Base-by-base conservation (phyloP, 163 green algal species). In the Scenedesmus sp. region DNA sequence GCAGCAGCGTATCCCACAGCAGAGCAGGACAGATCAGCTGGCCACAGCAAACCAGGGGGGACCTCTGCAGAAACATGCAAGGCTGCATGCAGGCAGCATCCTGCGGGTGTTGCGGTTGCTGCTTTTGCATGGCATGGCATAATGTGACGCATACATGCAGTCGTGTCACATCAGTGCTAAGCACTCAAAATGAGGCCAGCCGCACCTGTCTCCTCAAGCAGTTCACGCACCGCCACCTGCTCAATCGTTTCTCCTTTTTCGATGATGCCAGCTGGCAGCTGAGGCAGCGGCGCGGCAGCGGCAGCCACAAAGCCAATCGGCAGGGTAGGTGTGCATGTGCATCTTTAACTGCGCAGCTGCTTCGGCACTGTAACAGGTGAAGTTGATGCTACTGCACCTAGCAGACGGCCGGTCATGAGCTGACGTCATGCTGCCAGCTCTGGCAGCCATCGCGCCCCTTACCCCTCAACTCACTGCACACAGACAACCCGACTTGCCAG, bases 241-340 rank as follows among this genome's bases (percentile, higher is more conserved):
- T 87, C 93, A 37, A 93, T 87, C 0, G 83, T 91, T 70, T 97
- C 95, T 2, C 92, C 94, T 0, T 78, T 44, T 44, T 95, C 94
- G 59, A 97, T 93, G 10, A 96, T 84, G 20, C 95, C 95, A 51
- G 94, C 94, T 24, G 95, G 95, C 26, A 97, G 83, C 93, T 96
- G 90, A 83, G 81, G 40, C 42, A 83, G 33, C 78, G 22, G 43
- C 78, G n/a, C 0, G 10, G 37, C 35, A 53, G 35, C 20, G 16
- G 59, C n/a, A 30, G 13, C 42, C 22, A 84, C 7, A 0, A 26
- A 56, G 24, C 13, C 37, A 83, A 43, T 26, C 20, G 49, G 22
- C 20, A 68, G 43, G 35, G n/a, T 22, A 46, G 16, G 43, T 35
- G 42, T 22, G 16, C 22, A 40, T 43, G 2, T 22, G 16, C 16